These are phyloP conservation scores for Spathaspora hagerdaliae DNA, from an alignment of 805 yeast species.

Conservation along the genomic window DNA sequence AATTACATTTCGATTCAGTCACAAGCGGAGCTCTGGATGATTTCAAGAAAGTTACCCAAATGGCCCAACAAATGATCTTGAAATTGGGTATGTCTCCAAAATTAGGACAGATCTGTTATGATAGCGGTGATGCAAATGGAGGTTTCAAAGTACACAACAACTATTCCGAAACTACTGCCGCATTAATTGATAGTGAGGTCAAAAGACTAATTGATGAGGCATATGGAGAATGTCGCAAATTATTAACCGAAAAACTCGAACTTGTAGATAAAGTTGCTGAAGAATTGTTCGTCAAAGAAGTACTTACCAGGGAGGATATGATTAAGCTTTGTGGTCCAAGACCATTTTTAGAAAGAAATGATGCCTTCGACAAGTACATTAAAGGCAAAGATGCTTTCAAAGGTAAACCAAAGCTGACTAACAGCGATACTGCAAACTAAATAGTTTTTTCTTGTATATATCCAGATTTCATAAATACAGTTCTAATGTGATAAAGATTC, in stretches of 20 bases:
- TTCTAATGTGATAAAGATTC: too few species aligned
- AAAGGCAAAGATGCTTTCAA: constrained; percentile 45
- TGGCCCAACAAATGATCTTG: constrained; percentile 88
- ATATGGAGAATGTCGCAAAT: constrained; percentile 52
- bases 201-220: constrained; percentile 64
- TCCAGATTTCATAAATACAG: too few species aligned
- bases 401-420: constrained; percentile 19
- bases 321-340: constrained; percentile 70
- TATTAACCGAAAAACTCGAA: constrained; percentile 55
- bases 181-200: constrained; percentile 64
- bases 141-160: constrained; percentile 56
- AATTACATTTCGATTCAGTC: constrained; percentile 78
- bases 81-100: constrained; percentile 83
- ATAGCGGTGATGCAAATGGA: constrained; percentile 41
- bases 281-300: constrained; percentile 67
- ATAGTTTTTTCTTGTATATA: too few species aligned
- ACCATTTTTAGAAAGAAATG: constrained; percentile 75
- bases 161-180: constrained; percentile 70
- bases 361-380: constrained; percentile 86
- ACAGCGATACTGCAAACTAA: too few species aligned
- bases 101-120: constrained; percentile 65
- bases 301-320: constrained; percentile 80
- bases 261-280: constrained; percentile 72
- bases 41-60: constrained; percentile 83
- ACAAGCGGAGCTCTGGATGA: constrained; percentile 93